These are phyloP conservation scores for Oemleria cerasiformis DNA, from an alignment of 306 rosid genomes.

Conservation along the genomic window DNA sequence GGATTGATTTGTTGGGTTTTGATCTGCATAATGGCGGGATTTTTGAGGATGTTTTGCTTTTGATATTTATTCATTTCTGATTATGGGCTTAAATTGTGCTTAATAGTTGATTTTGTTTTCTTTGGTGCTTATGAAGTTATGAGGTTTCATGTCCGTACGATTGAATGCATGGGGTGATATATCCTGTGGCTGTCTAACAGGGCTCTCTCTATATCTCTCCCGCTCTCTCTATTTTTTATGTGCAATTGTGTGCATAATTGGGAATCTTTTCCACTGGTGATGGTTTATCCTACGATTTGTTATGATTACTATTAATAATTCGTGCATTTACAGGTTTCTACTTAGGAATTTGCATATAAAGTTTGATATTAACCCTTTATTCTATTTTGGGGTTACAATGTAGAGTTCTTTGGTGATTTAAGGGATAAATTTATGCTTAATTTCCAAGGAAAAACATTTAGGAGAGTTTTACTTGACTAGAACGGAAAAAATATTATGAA, in stretches of 20 bases:
- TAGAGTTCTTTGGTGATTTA: too few species aligned
- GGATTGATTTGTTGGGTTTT: constrained; percentile 24
- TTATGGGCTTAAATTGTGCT: constrained; percentile 3
- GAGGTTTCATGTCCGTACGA: constrained; percentile 15
- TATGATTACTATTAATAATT: background rate
- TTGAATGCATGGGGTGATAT: constrained; percentile 44
- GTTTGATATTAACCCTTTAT: too few species aligned
- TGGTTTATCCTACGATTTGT: background rate
- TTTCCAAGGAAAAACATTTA: background rate
- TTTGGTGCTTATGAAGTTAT: too few species aligned
- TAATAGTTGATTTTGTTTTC: constrained; percentile 10
- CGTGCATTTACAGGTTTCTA: constrained; percentile 2
- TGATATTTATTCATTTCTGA: constrained; percentile 15
- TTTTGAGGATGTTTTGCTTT: constrained; percentile 12
- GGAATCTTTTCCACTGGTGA: constrained; percentile 5
- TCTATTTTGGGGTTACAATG: too few species aligned
- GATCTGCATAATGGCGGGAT: constrained; percentile 25
- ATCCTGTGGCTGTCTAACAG: constrained; percentile 7
- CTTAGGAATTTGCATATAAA: too few species aligned
- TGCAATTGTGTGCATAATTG: background rate
- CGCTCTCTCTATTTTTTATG: background rate
- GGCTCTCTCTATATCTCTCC: constrained; percentile 11
- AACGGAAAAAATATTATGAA: background rate
- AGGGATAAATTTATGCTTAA: background rate
- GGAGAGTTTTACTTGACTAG: background rate